Conservation (phyloP, 345 rosid genomes). For the Atalantia buxifolia region DNA sequence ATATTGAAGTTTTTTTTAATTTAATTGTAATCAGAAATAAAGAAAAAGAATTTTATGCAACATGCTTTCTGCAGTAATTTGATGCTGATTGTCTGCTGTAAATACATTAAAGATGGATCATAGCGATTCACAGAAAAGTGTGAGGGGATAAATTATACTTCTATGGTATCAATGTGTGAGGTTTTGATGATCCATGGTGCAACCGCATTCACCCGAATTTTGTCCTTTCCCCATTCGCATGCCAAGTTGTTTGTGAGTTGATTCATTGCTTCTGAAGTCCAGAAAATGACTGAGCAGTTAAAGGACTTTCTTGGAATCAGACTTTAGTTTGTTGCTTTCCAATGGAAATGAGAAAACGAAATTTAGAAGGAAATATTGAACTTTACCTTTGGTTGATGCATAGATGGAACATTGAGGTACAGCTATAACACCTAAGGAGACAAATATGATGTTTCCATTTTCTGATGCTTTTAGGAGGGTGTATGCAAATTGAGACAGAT, state of each 20-base stretch:
- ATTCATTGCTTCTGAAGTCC: slow-evolving; percentile 34
- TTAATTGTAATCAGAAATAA: no score
- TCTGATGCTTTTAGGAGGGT: slow-evolving; percentile 45
- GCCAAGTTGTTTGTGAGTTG: slow-evolving; percentile 46
- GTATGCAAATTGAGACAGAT: slow-evolving; percentile 41
- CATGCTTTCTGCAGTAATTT: no score
- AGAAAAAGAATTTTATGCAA: no score
- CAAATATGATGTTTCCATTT: slow-evolving; percentile 39
- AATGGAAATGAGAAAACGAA: neutral
- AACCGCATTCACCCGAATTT: slow-evolving; percentile 36
- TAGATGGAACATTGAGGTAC: slow-evolving; percentile 24
- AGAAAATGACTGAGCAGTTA: neutral
- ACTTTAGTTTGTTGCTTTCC: neutral
- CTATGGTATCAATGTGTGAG: slow-evolving; percentile 5
- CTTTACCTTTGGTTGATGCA: slow-evolving; percentile 41
- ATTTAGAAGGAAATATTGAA: neutral
- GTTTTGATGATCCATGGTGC: slow-evolving; percentile 41
- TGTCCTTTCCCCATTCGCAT: slow-evolving; percentile 49
- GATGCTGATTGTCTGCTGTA: no score
- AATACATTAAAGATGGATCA: no score
- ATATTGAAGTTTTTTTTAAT: no score
- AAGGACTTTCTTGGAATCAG: neutral
- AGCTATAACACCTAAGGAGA: slow-evolving; percentile 35
- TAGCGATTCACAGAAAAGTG: no score
- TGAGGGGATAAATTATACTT: neutral